These are phyloP conservation scores for Picea mariana DNA, from an alignment of 83 land plant species.

Conservation along the genomic window DNA sequence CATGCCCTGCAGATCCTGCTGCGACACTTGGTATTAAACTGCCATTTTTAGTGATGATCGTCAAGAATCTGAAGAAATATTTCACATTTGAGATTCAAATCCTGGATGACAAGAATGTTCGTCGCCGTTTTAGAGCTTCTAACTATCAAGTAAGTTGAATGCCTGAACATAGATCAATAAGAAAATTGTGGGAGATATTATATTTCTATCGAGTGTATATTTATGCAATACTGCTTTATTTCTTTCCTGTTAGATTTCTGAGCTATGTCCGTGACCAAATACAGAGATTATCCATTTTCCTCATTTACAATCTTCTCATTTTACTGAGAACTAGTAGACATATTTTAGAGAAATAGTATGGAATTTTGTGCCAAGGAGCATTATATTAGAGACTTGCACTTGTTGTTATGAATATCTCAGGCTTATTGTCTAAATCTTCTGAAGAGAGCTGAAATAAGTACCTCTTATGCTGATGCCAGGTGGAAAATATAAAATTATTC, in stretches of 20 bases:
- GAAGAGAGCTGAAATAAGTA: no score
- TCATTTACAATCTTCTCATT: no score
- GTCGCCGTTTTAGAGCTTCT: constrained; percentile 92
- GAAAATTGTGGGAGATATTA: neutral
- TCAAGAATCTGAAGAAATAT: constrained; percentile 90
- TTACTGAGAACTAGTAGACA: neutral
- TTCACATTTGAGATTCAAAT: constrained; percentile 97
- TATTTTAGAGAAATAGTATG: neutral
- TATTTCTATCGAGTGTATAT: neutral
- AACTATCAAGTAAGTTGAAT: constrained; percentile 81
- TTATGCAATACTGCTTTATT: neutral
- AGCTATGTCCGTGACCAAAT: neutral
- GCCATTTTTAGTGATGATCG: constrained; percentile 86
- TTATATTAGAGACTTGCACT: neutral
- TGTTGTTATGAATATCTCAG: constrained; percentile 3
- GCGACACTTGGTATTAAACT: constrained; percentile 95
- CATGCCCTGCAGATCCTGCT: constrained; percentile 88
- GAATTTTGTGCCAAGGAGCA: neutral
- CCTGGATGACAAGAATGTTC: constrained; percentile 96
- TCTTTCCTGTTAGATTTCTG: neutral
- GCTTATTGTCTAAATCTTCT: neutral
- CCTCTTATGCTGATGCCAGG: no score
- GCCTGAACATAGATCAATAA: neutral
- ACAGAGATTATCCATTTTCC: neutral
- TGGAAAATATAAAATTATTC: no score